Conservation (phyloP, 2,329 filamentous ascomycete species). For the Fusarium sp. region DNA sequence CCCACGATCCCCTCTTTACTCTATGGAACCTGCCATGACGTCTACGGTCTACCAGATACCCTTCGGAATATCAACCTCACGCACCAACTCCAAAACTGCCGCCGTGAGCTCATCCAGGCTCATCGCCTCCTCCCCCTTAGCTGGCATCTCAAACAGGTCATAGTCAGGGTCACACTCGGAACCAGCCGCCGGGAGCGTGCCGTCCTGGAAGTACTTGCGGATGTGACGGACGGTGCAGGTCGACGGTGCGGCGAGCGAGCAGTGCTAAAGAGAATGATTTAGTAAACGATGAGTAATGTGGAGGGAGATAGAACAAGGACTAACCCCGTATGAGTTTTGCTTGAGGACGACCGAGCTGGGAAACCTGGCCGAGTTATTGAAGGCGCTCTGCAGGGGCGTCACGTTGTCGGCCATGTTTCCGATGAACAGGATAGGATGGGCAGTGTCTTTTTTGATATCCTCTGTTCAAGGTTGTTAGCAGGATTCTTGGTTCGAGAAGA, state of each 20-base stretch:
- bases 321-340: slow-evolving; percentile 64
- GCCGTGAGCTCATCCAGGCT: slow-evolving; percentile 34
- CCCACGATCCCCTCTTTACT: background rate
- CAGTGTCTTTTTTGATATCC: slow-evolving; percentile 51
- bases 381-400: slow-evolving; percentile 59
- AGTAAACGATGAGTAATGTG: background rate
- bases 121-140: slow-evolving; percentile 7
- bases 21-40: background rate
- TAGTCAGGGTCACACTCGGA: slow-evolving; percentile 61
- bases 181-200: slow-evolving; percentile 56
- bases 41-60: slow-evolving; percentile 5
- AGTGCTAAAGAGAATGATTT: slow-evolving; percentile 56
- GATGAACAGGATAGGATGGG: slow-evolving; percentile 59
- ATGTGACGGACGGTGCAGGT: slow-evolving; percentile 57
- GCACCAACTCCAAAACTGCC: slow-evolving; percentile 24
- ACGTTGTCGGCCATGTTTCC: slow-evolving; percentile 60
- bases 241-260: slow-evolving; percentile 58
- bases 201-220: slow-evolving; percentile 59
- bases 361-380: slow-evolving; percentile 59
- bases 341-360: slow-evolving; percentile 59
- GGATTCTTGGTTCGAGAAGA: too few species aligned
- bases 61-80: slow-evolving; percentile 35
- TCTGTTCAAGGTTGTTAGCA: slow-evolving; percentile 28
- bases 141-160: slow-evolving; percentile 54
- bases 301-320: slow-evolving; percentile 27